Base-by-base conservation (phyloP, 768 basidiomycete species). In the Auricularia sp. region DNA sequence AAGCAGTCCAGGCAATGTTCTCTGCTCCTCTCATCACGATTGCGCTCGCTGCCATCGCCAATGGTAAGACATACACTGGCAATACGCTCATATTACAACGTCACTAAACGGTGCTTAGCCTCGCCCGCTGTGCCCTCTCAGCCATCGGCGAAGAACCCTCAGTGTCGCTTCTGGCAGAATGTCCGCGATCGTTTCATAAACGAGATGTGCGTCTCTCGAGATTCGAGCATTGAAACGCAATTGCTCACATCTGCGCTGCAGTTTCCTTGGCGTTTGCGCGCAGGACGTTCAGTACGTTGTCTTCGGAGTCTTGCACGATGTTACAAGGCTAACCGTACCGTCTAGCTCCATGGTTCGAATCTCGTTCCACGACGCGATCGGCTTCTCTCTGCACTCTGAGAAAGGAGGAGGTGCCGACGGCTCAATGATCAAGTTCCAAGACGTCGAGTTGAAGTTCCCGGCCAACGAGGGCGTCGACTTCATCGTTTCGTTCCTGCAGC, bases 371-470 rank as follows among this genome's bases (percentile, higher is more conserved):
- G 43, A 44, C 43, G 43, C 43, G 43, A 44, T 44, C 43, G 43
- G 43, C 10, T 44, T 44, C 43, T 44, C 43, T 0, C 43, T 44
- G 43, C 43, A 44, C 43, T 44, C 43, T 18, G 43, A 44, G 11
- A 44, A 44, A 18, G 71, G 71, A 33, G 70, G 69, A 60, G 71
- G 71, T 33, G 71, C 71, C 44, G 71, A 72, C 64, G 67, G 76
- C 61, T 68, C 66, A 6, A 69, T 69, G 64, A 58, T 72, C 44
- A 62, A 66, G 0, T 29, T 29, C 29, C 29, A 29, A 29, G 29
- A 29, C 29, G 29, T 29, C 29, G 29, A 29, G 29, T 29, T 29
- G 29, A 29, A 29, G 29, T 29, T 29, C 29, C 29, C 29, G 29
- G 29, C 29, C 29, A 29, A 29, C 29, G 29, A 29, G 29, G 29